Conservation (phyloP, 2,329 filamentous ascomycete genomes). For the Keithomyces neogunnii region DNA sequence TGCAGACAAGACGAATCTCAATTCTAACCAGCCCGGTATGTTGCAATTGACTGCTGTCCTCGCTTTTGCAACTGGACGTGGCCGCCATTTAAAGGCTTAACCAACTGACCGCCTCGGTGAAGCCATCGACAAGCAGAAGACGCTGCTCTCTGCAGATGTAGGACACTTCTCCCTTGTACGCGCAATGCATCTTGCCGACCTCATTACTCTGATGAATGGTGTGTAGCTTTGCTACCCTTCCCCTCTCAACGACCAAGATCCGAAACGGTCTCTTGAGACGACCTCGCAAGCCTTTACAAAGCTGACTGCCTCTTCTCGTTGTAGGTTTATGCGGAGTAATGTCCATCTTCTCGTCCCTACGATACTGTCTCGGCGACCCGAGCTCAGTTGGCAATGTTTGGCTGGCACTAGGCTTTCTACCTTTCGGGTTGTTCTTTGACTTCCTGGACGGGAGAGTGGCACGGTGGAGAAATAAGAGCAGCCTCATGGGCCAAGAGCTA, state of each 20-base stretch:
- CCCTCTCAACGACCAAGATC: conserved; percentile 6
- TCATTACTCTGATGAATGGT: conserved; percentile 79
- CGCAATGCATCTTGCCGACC: conserved; percentile 69
- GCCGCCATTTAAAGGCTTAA: not conserved
- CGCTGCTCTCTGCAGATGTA: conserved; percentile 58
- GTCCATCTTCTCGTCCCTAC: conserved; percentile 91
- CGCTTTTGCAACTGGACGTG: no score
- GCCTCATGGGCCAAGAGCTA: conserved; percentile 94
- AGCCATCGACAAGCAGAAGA: conserved; percentile 70
- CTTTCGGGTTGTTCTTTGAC: conserved; percentile 92
- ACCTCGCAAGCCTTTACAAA: not conserved
- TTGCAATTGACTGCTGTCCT: not conserved
- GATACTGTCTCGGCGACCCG: conserved; percentile 75
- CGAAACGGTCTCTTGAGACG: not conserved
- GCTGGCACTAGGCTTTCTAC: conserved; percentile 77
- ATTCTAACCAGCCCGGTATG: conserved; percentile 25
- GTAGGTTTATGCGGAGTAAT: conserved; percentile 77
- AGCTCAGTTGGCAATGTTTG: conserved; percentile 62
- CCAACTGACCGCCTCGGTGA: not conserved
- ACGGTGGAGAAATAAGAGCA: conserved; percentile 93
- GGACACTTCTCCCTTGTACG: conserved; percentile 65
- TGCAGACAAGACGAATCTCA: conserved; percentile 19
- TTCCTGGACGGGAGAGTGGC: conserved; percentile 97
- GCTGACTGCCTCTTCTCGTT: not conserved
- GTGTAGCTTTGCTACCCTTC: conserved; percentile 8